Percentiles rank a stretch among this genome's conserved stretches.
Evolutionary conservation across 306 rosid genomes (phyloP).

Genomic region (Prunus padus): DNA sequence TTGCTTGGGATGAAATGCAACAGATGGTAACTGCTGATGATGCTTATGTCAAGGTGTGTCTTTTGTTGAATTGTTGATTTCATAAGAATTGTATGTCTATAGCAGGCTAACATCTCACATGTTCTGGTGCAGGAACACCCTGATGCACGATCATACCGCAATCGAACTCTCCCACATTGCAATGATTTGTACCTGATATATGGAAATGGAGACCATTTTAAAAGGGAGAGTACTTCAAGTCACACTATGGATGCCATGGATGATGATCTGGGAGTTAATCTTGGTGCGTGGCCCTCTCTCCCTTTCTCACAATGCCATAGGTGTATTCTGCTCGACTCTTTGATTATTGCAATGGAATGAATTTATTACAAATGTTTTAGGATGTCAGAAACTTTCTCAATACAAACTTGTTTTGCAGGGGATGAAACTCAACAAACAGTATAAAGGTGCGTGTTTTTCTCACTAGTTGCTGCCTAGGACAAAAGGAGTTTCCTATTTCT

Average conservation of each 20-base stretch:
- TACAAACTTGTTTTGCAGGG: slow-evolving; percentile 26
- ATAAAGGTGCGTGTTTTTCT: slow-evolving; percentile 31
- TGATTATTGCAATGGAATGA: not conserved
- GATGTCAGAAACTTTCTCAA: slow-evolving; percentile 16
- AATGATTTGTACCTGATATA: slow-evolving; percentile 53
- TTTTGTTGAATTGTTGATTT: slow-evolving; percentile 7
- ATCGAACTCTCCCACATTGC: slow-evolving; percentile 52
- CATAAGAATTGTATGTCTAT: not conserved
- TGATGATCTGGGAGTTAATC: slow-evolving; percentile 23
- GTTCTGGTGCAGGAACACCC: slow-evolving; percentile 45
- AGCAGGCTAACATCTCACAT: slow-evolving; percentile 25
- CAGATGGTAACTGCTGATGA: slow-evolving; percentile 52
- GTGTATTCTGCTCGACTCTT: not conserved
- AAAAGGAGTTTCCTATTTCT: not conserved
- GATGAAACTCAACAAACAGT: slow-evolving; percentile 15
- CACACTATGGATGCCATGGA: slow-evolving; percentile 28
- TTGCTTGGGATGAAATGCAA: slow-evolving; percentile 56
- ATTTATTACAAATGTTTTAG: not conserved
- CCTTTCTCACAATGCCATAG: not conserved
- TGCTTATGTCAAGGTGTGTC: slow-evolving; percentile 42
- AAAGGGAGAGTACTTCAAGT: slow-evolving; percentile 21
- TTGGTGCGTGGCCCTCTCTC: slow-evolving; percentile 24
- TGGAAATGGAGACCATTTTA: slow-evolving; percentile 26
- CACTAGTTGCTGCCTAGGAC: not conserved
- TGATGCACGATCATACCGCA: slow-evolving; percentile 34